Evolutionary conservation across 495 filamentous ascomycete species (phyloP), one percentile per base, ranked within the genome.

Genomic region (Thermothielavioides terrestris): DNA sequence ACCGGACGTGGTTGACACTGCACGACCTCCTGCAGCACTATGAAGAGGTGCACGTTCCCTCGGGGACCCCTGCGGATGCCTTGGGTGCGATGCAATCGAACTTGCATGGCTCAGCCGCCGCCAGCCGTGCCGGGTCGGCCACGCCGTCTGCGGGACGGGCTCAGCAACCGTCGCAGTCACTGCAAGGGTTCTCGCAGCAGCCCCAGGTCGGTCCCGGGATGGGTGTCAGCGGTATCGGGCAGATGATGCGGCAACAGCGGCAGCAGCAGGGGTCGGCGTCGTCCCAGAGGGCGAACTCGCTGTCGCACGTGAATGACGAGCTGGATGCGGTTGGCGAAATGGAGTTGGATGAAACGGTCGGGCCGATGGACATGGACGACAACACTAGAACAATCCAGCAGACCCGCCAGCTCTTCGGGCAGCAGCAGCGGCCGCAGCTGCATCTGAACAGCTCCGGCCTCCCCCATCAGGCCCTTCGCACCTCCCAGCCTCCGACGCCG

Each of bases 1-100:
- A 86, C 56, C 71, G 84, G 55, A 91, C 79, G 18, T 76, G 95
- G 60, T 83, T 89, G 36, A 89, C 89, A 9, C 78, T 97, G 53
- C 92, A 98, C 65, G 92, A 97, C 63, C 78, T 98, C 20, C 72
- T 97, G 41, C 89, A 94, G 58, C 92, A 98, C 65, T 98, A 95
- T 66, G 92, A 98, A 68, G 89, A 96, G 66, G 75, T 82, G 40
- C 92, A 98, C 68, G 87, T 88, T 42, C 42, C 53, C 50, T 59
- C 31, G 36, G 59, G 25, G 37, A 59, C 54, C 1, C 60, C 64
- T 35, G 63, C 64, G 27, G 54, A 57, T 32, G 34, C 49, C 15
- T 67, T 67, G 21, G 57, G 60, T 18, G 42, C 31, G 14, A 57
- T 30, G 38, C 50, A 48, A 34, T 47, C 53, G 9, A 54, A 41